These are phyloP conservation scores for Colletotrichum euphorbiae DNA, from an alignment of 2,329 filamentous ascomycete genomes.

Conservation along the genomic window DNA sequence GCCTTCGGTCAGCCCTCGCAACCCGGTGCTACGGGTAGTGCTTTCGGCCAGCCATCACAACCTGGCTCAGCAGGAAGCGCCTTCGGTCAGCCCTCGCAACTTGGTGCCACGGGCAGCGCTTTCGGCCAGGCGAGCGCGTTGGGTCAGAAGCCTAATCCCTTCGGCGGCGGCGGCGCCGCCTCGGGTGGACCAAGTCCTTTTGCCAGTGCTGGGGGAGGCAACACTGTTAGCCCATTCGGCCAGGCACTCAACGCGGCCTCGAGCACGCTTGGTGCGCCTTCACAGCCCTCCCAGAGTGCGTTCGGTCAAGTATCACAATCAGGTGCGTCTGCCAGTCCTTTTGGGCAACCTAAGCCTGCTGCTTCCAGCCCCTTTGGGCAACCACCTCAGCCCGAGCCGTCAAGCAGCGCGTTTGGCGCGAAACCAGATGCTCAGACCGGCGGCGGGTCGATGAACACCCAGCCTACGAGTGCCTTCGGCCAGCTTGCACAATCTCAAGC, in stretches of 20 bases:
- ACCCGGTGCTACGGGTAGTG: constrained; percentile 40
- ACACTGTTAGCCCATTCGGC: constrained; percentile 26
- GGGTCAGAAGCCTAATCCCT: constrained; percentile 54
- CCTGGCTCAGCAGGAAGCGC: constrained; percentile 31
- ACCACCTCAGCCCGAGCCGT: constrained; percentile 36
- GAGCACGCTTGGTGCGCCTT: constrained; percentile 27
- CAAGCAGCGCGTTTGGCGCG: constrained; percentile 46
- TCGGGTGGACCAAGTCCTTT: constrained; percentile 40
- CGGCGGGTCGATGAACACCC: constrained; percentile 27
- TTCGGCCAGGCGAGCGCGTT: constrained; percentile 55
- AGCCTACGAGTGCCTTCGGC: constrained; percentile 47
- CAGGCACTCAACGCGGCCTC: constrained; percentile 24
- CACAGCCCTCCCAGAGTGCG: constrained; percentile 14
- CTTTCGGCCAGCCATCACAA: constrained; percentile 51
- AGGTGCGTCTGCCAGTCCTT: constrained; percentile 13
- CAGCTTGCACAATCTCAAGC: constrained; percentile 40
- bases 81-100: constrained; percentile 41
- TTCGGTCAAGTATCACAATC: constrained; percentile 21
- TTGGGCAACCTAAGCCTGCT: constrained; percentile 40
- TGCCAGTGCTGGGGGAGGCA: constrained; percentile 14
- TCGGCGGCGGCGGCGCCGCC: constrained; percentile 44
- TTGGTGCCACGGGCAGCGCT: constrained; percentile 30
- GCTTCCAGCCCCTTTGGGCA: constrained; percentile 41
- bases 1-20: constrained; percentile 55
- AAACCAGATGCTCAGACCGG: constrained; percentile 23